Conservation (phyloP, 495 filamentous ascomycete genomes). For the Aspergillus saccharolyticus region DNA sequence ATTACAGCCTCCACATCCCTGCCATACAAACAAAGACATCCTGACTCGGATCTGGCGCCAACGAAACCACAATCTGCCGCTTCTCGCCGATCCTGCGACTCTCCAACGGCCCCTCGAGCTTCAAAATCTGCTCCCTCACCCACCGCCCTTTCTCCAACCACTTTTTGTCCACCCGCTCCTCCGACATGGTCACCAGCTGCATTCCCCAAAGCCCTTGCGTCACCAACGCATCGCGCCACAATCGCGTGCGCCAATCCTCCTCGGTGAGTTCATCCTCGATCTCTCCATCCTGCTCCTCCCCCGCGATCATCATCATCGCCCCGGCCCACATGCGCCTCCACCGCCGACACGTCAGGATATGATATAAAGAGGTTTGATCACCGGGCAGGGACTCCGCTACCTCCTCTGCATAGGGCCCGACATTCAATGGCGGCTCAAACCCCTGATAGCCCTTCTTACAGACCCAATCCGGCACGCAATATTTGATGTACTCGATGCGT, state of each 20-base stretch:
- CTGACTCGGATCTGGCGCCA: slow-evolving; percentile 1
- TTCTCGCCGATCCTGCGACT: neutral
- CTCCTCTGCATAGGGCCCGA: neutral
- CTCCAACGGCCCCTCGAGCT: slow-evolving; percentile 6
- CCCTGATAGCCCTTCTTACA: neutral
- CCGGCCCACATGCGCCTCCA: slow-evolving; percentile 20
- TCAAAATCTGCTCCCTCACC: slow-evolving; percentile 5
- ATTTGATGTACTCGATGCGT: slow-evolving; percentile 33
- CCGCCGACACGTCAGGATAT: slow-evolving; percentile 15
- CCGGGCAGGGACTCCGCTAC: neutral
- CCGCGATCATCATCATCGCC: slow-evolving; percentile 9
- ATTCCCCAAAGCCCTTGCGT: slow-evolving; percentile 62
- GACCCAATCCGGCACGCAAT: slow-evolving; percentile 26
- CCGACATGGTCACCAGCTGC: slow-evolving; percentile 16
- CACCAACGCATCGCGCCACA: slow-evolving; percentile 63
- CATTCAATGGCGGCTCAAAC: neutral
- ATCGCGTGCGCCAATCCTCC: slow-evolving; percentile 56
- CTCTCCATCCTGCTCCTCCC: neutral
- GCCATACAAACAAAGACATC: neutral
- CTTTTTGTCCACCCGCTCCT: neutral
- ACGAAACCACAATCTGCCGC: neutral
- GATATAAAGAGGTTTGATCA: slow-evolving; percentile 14
- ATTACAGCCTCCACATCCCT: neutral
- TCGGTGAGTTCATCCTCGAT: neutral
- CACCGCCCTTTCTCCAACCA: slow-evolving; percentile 1